Evolutionary conservation across 83 land plant genomes (phyloP), one percentile per base, ranked within the genome.

Genomic region (Picea engelmannii): DNA sequence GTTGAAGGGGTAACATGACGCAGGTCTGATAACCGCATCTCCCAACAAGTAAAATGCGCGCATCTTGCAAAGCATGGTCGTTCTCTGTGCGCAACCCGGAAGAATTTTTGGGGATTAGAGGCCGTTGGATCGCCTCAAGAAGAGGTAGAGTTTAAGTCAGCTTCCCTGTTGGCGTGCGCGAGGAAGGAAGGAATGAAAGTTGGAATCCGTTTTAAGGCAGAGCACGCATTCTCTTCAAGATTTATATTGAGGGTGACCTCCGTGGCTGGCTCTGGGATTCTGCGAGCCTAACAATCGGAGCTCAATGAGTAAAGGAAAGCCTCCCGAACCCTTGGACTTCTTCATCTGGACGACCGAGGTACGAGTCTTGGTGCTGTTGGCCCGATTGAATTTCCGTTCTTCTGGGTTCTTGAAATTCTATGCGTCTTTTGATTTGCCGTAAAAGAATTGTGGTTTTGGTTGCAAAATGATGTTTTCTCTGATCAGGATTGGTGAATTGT

Each of bases 321-420:
- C 78, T 23, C 78, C 78, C 17, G 78, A 75, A 11, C 78, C 78
- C 78, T 75, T 75, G 78, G 60, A 75, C 5, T 75, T 75, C 60
- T 47, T 75, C 60, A 75, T 75, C 60, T 75, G 78, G 78, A 75
- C 58, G 12, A 21, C 78, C 11, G 78, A 75, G 78, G 78, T 75
- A 49, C 76, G 8, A 44, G 3, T 20, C 76, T 31, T 12, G 58
- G 58, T 55, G 58, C 58, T 15, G 58, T 11, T 55, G 12, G 58
- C 3, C 3, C 3, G 13, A 55, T 55, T 55, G 15, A 55, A 55
- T 55, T 11, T 55, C 58, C 15, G 58, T 55, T 31, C 47, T 76
- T n/a, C 12, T n/a, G 47, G 27, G 21, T 25, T 76, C 75, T 31
- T 27, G 10, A 5, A 4, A 10, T 27, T 27, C 35, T 31, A 27